phyloP scores from a whole-genome alignment of 495 filamentous ascomycete species.

The Thermothielavioides terrestris region DNA sequence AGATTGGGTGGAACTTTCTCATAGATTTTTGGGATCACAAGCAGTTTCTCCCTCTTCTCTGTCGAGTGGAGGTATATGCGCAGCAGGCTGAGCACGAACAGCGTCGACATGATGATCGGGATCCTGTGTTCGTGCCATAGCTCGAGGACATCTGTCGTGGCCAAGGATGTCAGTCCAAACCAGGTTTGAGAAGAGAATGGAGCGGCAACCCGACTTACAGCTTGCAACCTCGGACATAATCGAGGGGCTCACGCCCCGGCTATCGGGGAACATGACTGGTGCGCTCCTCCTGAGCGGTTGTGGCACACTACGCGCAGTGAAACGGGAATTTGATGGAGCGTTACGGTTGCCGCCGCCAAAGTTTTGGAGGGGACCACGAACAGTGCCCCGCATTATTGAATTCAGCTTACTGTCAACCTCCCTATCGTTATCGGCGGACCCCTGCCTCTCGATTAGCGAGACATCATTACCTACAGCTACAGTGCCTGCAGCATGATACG shows the following conservation, averaged over 20 bases:
- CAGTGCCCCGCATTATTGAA: conserved; percentile 3
- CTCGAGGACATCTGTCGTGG: conserved; percentile 37
- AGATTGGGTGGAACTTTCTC: conserved; percentile 12
- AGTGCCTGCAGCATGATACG: too few species aligned
- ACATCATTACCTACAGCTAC: neutral
- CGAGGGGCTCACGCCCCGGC: conserved; percentile 8
- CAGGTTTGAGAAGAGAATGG: too few species aligned
- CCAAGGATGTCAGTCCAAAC: neutral
- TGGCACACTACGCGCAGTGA: neutral
- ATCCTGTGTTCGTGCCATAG: conserved; percentile 49
- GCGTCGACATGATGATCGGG: conserved; percentile 39
- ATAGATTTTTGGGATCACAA: conserved; percentile 23
- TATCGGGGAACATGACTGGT: conserved; percentile 10
- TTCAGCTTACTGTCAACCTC: conserved; percentile 4
- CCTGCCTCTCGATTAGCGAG: neutral
- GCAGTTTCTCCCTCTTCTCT: conserved; percentile 13
- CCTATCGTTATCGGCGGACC: neutral
- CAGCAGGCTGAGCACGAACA: conserved; percentile 29
- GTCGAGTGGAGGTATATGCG: conserved; percentile 36
- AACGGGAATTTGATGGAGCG: neutral
- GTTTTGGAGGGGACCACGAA: conserved; percentile 4
- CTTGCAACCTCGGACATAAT: neutral
- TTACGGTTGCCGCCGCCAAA: neutral
- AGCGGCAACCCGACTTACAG: conserved; percentile 7
- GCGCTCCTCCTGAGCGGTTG: neutral